Conservation (phyloP, 1,139 yeast genomes). For the Nadsonia starkeyi-henricii region DNA sequence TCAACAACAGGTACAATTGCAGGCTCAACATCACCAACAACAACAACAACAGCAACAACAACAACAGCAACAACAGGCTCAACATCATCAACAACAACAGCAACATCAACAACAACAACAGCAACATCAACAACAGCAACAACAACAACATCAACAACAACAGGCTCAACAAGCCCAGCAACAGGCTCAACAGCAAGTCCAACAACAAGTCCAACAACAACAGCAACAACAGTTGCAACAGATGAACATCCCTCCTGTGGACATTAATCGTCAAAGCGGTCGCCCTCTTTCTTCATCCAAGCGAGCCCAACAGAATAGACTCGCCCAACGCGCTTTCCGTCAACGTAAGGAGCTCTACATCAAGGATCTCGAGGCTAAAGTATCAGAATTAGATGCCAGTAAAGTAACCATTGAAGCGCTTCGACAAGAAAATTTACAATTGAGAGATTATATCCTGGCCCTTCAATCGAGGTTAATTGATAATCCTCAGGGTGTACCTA, state of each 20-base stretch:
- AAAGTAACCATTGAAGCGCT: conserved; percentile 51
- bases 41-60: not conserved
- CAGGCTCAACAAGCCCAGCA: not conserved
- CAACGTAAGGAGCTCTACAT: conserved; percentile 66
- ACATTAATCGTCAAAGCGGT: conserved; percentile 15
- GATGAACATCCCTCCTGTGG: not conserved
- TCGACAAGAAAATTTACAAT: conserved; percentile 52
- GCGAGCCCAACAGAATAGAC: conserved; percentile 80
- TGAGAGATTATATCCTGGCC: conserved; percentile 47
- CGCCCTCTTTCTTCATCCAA: conserved; percentile 51
- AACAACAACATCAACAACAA: not conserved
- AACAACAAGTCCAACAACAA: not conserved
- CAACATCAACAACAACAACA: not conserved
- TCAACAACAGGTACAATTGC: not conserved
- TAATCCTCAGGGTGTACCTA: not conserved
- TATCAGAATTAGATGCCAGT: conserved; percentile 43
- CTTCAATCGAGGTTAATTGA: not conserved
- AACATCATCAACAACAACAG: not conserved
- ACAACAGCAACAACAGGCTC: not conserved
- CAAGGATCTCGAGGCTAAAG: conserved; percentile 61
- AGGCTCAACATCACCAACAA: not conserved
- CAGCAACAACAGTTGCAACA: not conserved
- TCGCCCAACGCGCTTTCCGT: conserved; percentile 80
- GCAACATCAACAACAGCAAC: not conserved
- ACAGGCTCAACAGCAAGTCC: not conserved